Evolutionary conservation across 768 basidiomycete genomes (phyloP).

Genomic region (Trametopsis cervina): DNA sequence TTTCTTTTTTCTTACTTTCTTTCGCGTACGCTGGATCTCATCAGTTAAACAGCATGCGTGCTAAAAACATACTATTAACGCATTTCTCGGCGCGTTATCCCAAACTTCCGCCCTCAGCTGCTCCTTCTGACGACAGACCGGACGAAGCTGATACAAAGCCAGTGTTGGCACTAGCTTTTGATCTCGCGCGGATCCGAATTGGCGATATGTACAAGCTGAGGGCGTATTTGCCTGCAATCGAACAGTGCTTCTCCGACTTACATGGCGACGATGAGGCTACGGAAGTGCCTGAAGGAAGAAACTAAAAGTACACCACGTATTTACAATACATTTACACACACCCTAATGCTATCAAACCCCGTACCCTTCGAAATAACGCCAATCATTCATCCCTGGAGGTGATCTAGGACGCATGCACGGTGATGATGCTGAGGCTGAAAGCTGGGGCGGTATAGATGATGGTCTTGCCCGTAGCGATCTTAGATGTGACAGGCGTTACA

Average conservation of each 20-base stretch:
- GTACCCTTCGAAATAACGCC: neutral
- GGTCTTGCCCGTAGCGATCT: constrained; percentile 39
- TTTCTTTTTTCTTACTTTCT: neutral
- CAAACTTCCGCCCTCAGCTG: constrained; percentile 43
- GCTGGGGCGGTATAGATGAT: constrained; percentile 51
- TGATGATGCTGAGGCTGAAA: constrained; percentile 34
- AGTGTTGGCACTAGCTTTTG: constrained; percentile 71
- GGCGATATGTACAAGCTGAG: constrained; percentile 83
- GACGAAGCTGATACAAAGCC: constrained; percentile 13
- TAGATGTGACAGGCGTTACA: constrained; percentile 39
- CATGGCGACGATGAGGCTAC: constrained; percentile 42
- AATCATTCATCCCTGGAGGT: too few relatives aligned
- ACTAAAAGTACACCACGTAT: neutral
- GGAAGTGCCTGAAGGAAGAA: too few relatives aligned
- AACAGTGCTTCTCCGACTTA: constrained; percentile 51
- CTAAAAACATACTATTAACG: constrained; percentile 80
- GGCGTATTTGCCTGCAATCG: constrained; percentile 67
- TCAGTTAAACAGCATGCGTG: constrained; percentile 53
- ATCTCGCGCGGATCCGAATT: constrained; percentile 64
- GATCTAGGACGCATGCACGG: constrained; percentile 17
- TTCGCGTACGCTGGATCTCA: neutral
- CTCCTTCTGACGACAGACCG: constrained; percentile 17
- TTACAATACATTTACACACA: neutral
- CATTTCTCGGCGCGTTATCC: constrained; percentile 96
- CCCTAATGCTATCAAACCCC: too few relatives aligned